Base-by-base conservation (phyloP, 345 rosid species). In the Camelina neglecta region DNA sequence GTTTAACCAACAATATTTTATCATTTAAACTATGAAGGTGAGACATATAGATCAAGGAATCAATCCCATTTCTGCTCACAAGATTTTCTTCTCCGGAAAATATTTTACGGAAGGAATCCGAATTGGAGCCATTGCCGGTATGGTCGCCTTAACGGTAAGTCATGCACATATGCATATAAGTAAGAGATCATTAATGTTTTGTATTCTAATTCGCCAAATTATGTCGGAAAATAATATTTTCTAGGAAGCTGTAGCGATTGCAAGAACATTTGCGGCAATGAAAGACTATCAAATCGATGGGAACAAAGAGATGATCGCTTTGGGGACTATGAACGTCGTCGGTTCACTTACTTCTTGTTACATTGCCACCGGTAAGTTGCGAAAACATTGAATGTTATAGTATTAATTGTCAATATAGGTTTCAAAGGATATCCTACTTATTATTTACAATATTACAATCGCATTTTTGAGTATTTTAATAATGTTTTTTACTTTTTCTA, bases 331-430 rank as follows among this genome's bases (percentile, higher is more conserved):
- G 99, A 95, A 95, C 18, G 23, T 95, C 7, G 85, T 77, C 6
- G 99, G 99, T n/a, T 95, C 99, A 26, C 73, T 95, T 81, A 89
- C 98, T 71, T 94, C 98, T 0, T 94, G 98, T 79, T 94, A 90
- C 71, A 93, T 94, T 24, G 85, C 97, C 63, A 94, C 98, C 10
- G 97, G 98, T 93, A 75, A 41, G 73, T 38, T 57, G 4, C 9
- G 3, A 72, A 39, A 33, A 68, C 53, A 1, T 59, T 57, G 5
- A 51, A 26, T 24, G 26, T 24, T 24, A 24, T 2, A 24, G 26
- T 24, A 24, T 24, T 24, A 24, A 24, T 24, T 24, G 26, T 24
- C 26, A 24, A 24, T 24, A 26, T 26, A 26, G 29, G 29, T 26
- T 26, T 26, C 29, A 26, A 26, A 26, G 4, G 29, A 26, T 26